Evolutionary conservation across 139 green algal genomes (phyloP).

Genomic region (Auxenochlorella pyrenoidosa): DNA sequence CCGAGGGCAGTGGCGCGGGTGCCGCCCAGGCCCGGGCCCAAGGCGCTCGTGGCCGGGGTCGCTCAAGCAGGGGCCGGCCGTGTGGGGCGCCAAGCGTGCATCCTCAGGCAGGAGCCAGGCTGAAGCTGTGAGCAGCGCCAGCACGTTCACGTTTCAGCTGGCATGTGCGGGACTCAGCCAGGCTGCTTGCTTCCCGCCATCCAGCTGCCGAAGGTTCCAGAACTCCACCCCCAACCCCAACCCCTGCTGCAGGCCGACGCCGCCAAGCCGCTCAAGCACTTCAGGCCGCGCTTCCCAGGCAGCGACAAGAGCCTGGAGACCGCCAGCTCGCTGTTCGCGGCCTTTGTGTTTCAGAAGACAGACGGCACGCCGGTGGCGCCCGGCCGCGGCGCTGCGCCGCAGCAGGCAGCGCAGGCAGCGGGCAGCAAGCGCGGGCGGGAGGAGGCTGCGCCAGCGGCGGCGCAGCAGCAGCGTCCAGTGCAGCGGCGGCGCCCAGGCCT

Average conservation of each 20-base stretch:
- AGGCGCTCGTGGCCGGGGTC: no score
- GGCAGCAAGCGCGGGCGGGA: background rate
- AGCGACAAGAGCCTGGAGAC: conserved; percentile 43
- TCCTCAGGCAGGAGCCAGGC: no score
- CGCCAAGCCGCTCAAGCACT: conserved; percentile 75
- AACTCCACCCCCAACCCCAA: background rate
- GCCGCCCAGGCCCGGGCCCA: no score
- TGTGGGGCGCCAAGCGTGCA: no score
- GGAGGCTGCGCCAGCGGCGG: background rate
- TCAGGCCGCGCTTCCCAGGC: conserved; percentile 65
- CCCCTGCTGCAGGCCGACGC: conserved; percentile 54
- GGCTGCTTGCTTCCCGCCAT: background rate
- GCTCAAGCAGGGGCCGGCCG: no score
- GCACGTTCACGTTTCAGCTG: no score
- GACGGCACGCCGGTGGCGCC: background rate
- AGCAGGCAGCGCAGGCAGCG: conserved; percentile 5
- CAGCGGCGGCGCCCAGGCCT: conserved; percentile 19
- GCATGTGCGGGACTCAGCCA: no score
- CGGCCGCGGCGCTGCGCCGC: background rate
- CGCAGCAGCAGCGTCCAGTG: background rate
- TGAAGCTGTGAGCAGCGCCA: no score
- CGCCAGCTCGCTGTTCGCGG: conserved; percentile 47
- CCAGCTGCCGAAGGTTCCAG: no score
- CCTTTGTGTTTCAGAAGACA: conserved; percentile 58
- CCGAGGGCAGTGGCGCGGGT: no score